These are phyloP conservation scores for Penicillium flavigenum DNA, from an alignment of 495 filamentous ascomycete species.

Conservation along the genomic window DNA sequence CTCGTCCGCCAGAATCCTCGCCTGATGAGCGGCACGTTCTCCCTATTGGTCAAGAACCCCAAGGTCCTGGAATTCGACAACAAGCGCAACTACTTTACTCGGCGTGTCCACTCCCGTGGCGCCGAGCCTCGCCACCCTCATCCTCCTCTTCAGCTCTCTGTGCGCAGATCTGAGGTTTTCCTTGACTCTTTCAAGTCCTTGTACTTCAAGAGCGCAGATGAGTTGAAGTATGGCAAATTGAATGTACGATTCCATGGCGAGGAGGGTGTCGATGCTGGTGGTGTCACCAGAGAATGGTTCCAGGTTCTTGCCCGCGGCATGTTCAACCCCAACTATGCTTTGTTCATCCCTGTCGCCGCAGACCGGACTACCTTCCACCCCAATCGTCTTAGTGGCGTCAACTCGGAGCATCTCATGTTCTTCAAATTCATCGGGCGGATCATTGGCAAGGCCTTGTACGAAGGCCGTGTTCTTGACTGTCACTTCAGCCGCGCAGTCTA, in stretches of 20 bases:
- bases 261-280: conserved; percentile 96
- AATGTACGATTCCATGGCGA: conserved; percentile 97
- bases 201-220: conserved; percentile 90
- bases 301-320: conserved; percentile 95
- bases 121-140: conserved; percentile 64
- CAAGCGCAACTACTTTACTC: conserved; percentile 98
- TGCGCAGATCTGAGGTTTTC: conserved; percentile 95
- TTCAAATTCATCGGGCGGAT: conserved; percentile 99
- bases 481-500: conserved; percentile 99
- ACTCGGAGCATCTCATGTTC: conserved; percentile 93
- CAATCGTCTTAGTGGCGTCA: conserved; percentile 88
- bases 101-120: conserved; percentile 77
- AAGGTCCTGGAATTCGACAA: conserved; percentile 99
- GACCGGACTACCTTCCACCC: conserved; percentile 99
- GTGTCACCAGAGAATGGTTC: conserved; percentile 99
- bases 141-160: conserved; percentile 79
- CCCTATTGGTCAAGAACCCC: conserved; percentile 93
- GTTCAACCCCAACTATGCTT: conserved; percentile 97
- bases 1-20: conserved; percentile 95
- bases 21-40: conserved; percentile 97
- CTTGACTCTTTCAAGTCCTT: conserved; percentile 95
- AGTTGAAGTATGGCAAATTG: conserved; percentile 97
- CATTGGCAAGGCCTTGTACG: conserved; percentile 97
- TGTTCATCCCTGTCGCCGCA: conserved; percentile 96
- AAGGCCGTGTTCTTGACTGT: conserved; percentile 93